Evolutionary conservation across 441 rosid species (phyloP).

Genomic region (Flueggea neowawraea): DNA sequence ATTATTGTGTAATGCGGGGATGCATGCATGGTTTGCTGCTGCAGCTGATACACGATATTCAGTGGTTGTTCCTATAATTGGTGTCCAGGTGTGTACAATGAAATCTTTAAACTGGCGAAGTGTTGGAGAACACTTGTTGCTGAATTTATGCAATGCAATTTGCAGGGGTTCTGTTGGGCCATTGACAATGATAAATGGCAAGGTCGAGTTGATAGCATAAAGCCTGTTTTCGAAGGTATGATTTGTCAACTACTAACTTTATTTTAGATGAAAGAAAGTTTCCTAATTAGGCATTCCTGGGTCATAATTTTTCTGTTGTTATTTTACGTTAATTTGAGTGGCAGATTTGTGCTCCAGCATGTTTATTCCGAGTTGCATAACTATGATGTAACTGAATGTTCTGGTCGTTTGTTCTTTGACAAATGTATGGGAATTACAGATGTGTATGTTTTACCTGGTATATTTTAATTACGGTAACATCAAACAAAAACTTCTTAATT

Average conservation of each 20-base stretch:
- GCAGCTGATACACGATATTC: slow-evolving; percentile 69
- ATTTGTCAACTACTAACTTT: not conserved
- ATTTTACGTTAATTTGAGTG: not conserved
- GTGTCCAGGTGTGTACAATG: slow-evolving; percentile 68
- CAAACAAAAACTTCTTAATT: not conserved
- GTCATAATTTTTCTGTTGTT: not conserved
- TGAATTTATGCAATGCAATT: slow-evolving; percentile 10
- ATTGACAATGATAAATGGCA: slow-evolving; percentile 82
- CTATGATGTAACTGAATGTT: not conserved
- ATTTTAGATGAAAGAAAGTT: not conserved
- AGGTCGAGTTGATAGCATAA: slow-evolving; percentile 77
- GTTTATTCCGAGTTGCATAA: not conserved
- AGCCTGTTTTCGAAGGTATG: slow-evolving; percentile 83
- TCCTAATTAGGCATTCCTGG: no score
- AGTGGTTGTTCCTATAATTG: slow-evolving; percentile 73
- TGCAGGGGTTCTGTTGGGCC: slow-evolving; percentile 92
- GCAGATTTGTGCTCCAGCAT: not conserved
- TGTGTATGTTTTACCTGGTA: not conserved
- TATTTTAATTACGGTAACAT: no score
- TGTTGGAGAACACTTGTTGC: slow-evolving; percentile 6
- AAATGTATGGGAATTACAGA: no score
- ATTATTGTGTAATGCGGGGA: slow-evolving; percentile 42
- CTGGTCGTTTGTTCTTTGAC: not conserved
- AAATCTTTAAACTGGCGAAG: slow-evolving; percentile 6
- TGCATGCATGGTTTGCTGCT: slow-evolving; percentile 98